These are phyloP conservation scores for Pythium oligandrum DNA, from an alignment of 352 stramenopile genomes.

Conservation along the genomic window DNA sequence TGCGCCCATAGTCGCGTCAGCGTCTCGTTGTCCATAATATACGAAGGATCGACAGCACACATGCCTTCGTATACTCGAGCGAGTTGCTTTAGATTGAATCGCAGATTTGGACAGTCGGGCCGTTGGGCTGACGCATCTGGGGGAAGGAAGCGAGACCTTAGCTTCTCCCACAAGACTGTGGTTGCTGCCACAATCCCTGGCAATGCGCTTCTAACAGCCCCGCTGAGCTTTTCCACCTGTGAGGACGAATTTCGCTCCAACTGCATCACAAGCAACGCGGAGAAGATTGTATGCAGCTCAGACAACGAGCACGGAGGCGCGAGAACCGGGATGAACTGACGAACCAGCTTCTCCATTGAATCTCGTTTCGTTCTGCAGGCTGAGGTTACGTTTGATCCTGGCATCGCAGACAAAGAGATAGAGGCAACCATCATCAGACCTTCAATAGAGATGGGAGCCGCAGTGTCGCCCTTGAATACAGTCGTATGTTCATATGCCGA, in stretches of 20 bases:
- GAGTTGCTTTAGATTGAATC: conserved; percentile 47
- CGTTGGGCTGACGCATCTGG: neutral
- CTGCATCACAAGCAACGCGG: conserved; percentile 9
- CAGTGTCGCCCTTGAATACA: conserved; percentile 9
- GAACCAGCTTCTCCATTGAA: conserved; percentile 18
- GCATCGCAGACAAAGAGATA: conserved; percentile 7
- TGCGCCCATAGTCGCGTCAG: conserved; percentile 47
- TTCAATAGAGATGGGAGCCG: conserved; percentile 14
- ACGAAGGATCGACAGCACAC: conserved; percentile 25
- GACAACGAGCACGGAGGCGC: conserved; percentile 8
- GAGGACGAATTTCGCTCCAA: conserved; percentile 14
- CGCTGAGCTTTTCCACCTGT: conserved; percentile 10
- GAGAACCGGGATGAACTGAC: conserved; percentile 19
- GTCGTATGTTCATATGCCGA: conserved; percentile 13
- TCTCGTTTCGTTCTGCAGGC: conserved; percentile 8
- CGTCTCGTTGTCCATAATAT: conserved; percentile 35
- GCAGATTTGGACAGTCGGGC: neutral
- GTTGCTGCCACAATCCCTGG: conserved; percentile 23
- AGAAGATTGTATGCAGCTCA: conserved; percentile 22
- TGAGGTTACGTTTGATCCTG: neutral
- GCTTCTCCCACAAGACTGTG: conserved; percentile 47
- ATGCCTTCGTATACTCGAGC: conserved; percentile 43
- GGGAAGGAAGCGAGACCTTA: conserved; percentile 11
- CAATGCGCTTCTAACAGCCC: conserved; percentile 6
- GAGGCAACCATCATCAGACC: conserved; percentile 28